phyloP scores from a whole-genome alignment of 768 basidiomycete genomes.

The Leccinellum rugosiceps region DNA sequence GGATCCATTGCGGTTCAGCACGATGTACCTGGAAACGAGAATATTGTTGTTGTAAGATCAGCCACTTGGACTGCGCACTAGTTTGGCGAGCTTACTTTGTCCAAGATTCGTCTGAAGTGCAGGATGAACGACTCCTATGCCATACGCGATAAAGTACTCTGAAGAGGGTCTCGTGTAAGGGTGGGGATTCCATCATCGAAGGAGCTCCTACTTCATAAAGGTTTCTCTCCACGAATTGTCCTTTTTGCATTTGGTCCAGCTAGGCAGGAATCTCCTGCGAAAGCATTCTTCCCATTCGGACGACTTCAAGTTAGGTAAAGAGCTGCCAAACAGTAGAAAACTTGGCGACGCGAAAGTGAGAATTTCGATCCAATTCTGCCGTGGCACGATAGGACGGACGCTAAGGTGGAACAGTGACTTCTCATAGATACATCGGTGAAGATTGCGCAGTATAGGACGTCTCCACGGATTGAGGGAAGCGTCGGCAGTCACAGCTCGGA shows the following conservation, averaged over 20 bases:
- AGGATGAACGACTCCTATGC: constrained; percentile 67
- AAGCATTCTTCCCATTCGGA: constrained; percentile 78
- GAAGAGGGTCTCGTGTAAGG: constrained; percentile 10
- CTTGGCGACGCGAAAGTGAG: constrained; percentile 56
- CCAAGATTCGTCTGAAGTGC: constrained; percentile 80
- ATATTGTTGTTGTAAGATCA: background rate
- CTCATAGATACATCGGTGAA: constrained; percentile 48
- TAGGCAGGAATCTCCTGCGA: constrained; percentile 65
- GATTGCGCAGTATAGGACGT: constrained; percentile 58
- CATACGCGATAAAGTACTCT: constrained; percentile 63
- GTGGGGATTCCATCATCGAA: constrained; percentile 2
- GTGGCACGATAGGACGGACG: constrained; percentile 60
- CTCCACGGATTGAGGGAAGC: constrained; percentile 74
- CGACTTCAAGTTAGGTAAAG: constrained; percentile 63
- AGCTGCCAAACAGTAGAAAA: constrained; percentile 65
- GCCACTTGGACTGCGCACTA: background rate
- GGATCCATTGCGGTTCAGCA: constrained; percentile 71
- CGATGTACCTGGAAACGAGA: constrained; percentile 54
- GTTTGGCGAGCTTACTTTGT: constrained; percentile 53
- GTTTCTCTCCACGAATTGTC: constrained; percentile 60
- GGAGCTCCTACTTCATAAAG: constrained; percentile 56
- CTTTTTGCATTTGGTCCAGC: constrained; percentile 72
- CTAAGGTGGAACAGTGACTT: constrained; percentile 54
- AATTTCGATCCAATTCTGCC: constrained; percentile 80
- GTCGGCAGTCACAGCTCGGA: constrained; percentile 59